Base-by-base conservation (phyloP, 2,329 filamentous ascomycete species). In the Microdochium paspali region DNA sequence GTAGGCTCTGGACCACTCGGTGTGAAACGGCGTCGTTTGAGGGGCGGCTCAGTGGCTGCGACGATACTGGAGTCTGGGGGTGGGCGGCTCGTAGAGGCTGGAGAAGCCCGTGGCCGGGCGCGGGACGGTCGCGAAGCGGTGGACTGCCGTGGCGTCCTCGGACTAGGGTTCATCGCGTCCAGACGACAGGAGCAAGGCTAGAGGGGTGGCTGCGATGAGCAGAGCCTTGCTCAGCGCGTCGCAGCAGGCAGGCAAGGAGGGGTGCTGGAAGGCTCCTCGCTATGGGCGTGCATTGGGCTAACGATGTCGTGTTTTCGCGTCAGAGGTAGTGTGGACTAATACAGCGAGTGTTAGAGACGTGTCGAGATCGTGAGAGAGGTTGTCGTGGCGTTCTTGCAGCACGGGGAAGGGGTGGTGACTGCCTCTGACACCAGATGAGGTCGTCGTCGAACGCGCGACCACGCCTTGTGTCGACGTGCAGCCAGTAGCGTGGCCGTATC, bases 1-100 rank as follows among this genome's bases (percentile, higher is more conserved):
- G 23, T 7, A 24, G 42, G 42, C 23, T 25, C 89, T 49, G 88
- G 85, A 3, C 89, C 90, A 44, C 90, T 90, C 28, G 91, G 88
- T 44, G 94, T 79, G 68, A 95, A 96, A 66, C 81, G 78, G 55
- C 83, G 76, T 61, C 79, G 80, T 67, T 89, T 90, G 1, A 73
- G 73, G 12, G 84, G 82, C 24, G 83, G 82, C 54, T 85, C 83
- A 44, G 73, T 71, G 39, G 62, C 63, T 24, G 63, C 58, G 9
- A 57, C 61, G 39, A 66, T 64, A 50, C 63, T 61, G 26, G 61
- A 52, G 57, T 66, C 51, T 21, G 12, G 4, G n/a, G 23, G 3
- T 3, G 3, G 23, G 20, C 13, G 21, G 12, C 10, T 44, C 12
- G 23, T 25, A 9, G n/a, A 5, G 6, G 42, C 42, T 18, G 42